Evolutionary conservation across 495 filamentous ascomycete genomes (phyloP), one percentile per base, ranked within the genome.

Genomic region (Talaromyces ruber): DNA sequence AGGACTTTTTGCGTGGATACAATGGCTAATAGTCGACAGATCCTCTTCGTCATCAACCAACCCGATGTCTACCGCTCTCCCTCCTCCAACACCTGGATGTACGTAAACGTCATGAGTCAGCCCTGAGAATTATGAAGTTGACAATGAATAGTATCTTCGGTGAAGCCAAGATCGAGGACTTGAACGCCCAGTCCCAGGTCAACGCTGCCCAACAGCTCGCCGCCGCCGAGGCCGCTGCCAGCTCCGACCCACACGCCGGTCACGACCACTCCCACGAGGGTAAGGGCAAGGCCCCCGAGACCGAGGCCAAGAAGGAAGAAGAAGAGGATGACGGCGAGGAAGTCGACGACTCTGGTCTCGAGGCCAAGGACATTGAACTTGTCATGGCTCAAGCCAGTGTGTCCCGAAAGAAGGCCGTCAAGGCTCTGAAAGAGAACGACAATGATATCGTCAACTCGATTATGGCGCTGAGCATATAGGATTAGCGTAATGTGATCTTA

Each of bases 371-470:
- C 73, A 98, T 99, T 69, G 95, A 99, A 73, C 82, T 99, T 34
- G 94, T 99, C 72, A 98, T 98, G 92, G 91, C 91, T 64, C 91
- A 98, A 81, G 94, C 94, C 63, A 94, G 81, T 70, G 94, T 99
- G 60, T 94, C 90, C 64, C 82, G 94, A 71, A 97, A 95, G 83
- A 98, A 98, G 85, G 94, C 94, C 61, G 87, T 98, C 81, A 98
- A 97, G 79, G 95, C 95, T 29, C 82, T 99, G 64, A 93, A 94
- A 82, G 92, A 97, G 83, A 97, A 99, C 76, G 92, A 97, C 79
- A 96, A 97, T 70, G 95, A 99, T 76, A 98, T 99, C 80, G 95
- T 99, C 78, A 98, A 98, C 85, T 96, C 93, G 62, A 98, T 98
- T 81, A 98, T 98, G 94, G 92, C 93, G 66, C 82, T 98, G 76